Conservation (phyloP, 345 rosid species). For the Populus euphratica region DNA sequence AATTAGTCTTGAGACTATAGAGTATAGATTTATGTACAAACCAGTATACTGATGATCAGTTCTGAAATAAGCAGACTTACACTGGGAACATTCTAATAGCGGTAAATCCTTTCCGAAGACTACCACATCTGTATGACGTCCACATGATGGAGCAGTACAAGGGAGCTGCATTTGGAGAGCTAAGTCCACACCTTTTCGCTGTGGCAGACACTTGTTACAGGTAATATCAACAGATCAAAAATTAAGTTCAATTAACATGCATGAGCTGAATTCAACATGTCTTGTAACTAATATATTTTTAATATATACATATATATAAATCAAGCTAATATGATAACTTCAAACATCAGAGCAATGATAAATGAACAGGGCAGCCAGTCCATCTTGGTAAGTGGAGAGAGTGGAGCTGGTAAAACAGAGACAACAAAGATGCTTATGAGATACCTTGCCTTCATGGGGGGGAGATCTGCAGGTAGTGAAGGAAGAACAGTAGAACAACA, state of each 20-base stretch:
- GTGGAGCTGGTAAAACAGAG: slow-evolving; percentile 97
- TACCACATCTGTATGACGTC: slow-evolving; percentile 55
- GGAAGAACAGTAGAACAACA: slow-evolving; percentile 78
- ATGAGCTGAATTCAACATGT: not conserved
- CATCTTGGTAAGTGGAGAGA: slow-evolving; percentile 77
- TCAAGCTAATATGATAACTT: not conserved
- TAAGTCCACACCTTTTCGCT: slow-evolving; percentile 60
- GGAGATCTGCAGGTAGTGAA: slow-evolving; percentile 54
- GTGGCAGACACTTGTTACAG: slow-evolving; percentile 60
- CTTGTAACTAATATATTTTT: not conserved
- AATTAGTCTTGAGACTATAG: slow-evolving; percentile 2
- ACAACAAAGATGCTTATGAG: slow-evolving; percentile 91
- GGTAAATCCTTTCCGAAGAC: slow-evolving; percentile 58
- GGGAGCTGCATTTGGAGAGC: slow-evolving; percentile 63
- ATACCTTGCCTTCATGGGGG: slow-evolving; percentile 88
- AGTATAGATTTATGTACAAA: not conserved
- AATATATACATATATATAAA: not conserved
- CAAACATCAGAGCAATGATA: slow-evolving; percentile 57
- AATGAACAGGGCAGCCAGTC: slow-evolving; percentile 70
- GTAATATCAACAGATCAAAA: slow-evolving; percentile 18
- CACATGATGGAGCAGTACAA: slow-evolving; percentile 65
- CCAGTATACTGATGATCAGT: slow-evolving; percentile 20
- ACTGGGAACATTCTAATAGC: slow-evolving; percentile 63
- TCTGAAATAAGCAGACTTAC: slow-evolving; percentile 48
- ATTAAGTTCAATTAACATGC: not conserved